Evolutionary conservation across 1,284 basidiomycete species (phyloP), one percentile per base, ranked within the genome.

Genomic region (Apiotrichum sp.): DNA sequence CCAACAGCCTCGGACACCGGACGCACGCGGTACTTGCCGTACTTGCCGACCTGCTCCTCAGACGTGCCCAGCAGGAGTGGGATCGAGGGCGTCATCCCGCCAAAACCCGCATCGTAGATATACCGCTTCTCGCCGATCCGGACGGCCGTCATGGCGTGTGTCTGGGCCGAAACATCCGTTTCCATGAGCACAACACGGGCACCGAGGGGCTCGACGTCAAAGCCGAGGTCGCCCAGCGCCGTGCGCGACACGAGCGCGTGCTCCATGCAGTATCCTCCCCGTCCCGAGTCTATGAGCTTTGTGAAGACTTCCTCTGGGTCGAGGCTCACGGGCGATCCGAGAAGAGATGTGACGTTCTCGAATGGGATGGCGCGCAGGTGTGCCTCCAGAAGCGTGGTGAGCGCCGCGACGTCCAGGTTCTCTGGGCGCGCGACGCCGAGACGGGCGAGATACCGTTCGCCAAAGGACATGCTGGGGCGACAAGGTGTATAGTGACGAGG

Each of bases 181-280:
- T 32, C 34, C 0, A 45, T 40, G 13, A 59, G n/a, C 38, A 48
- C 45, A 3, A 56, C 58, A 29, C 58, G 55, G 1, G 52, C 55
- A 9, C 56, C 42, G 4, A 34, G 32, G 1, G 29, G 8, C 14
- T 54, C 55, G 9, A 29, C 32, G 6, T 35, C n/a, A 52, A 51
- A 60, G 5, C 58, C 55, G 3, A 56, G 49, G 31, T 43, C 52
- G 6, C 29, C n/a, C 2, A 60, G 52, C 9, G 55, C 58, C 4
- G 49, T n/a, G 29, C 42, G 35, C 7, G 43, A 45, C 34, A 60
- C 32, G 1, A 45, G 36, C 3, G 52, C 52, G 40, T 60, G 58
- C 52, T 60, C 58, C 58, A 60, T 54, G 58, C 58, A 60, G 52
- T 60, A 60, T 0, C 55, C 55, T 3, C 58, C 58, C 6, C 58